A percentile compares a stretch with the other conserved stretches of the same genome.
These are phyloP conservation scores for Fraxinus excelsior DNA, from an alignment of 257 asterid species.

Conservation along the genomic window DNA sequence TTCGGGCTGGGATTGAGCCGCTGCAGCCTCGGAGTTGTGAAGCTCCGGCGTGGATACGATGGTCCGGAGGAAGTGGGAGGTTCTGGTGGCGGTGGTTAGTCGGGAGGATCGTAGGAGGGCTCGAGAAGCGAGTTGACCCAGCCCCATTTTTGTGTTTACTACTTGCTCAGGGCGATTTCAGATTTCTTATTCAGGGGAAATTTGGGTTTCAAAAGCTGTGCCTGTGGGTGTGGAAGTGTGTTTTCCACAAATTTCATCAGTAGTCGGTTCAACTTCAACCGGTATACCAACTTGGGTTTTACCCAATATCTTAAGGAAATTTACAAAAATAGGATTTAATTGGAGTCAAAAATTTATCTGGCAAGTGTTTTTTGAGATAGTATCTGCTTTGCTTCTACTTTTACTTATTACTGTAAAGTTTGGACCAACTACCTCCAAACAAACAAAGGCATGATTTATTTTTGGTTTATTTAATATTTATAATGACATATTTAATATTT, in stretches of 20 bases:
- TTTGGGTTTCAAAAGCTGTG: neutral
- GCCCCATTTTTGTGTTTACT: constrained; percentile 49
- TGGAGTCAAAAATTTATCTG: too few species aligned
- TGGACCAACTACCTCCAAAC: too few species aligned
- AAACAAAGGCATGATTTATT: too few species aligned
- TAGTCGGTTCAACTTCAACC: neutral
- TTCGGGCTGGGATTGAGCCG: constrained; percentile 44
- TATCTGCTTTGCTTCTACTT: too few species aligned
- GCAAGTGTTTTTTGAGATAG: too few species aligned
- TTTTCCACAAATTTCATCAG: constrained; percentile 30
- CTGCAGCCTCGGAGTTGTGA: constrained; percentile 66
- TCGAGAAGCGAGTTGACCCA: constrained; percentile 70
- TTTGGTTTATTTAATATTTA: too few species aligned
- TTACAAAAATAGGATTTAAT: too few species aligned
- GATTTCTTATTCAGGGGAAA: neutral
- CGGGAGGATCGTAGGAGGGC: constrained; percentile 62
- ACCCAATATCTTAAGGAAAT: too few species aligned
- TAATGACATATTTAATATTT: too few species aligned
- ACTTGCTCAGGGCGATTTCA: neutral
- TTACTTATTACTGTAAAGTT: too few species aligned
- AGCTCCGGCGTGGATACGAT: constrained; percentile 81
- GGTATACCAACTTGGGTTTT: too few species aligned
- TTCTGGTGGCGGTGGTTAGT: constrained; percentile 31
- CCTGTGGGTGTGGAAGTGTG: constrained; percentile 11
- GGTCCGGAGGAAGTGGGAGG: constrained; percentile 54